Base-by-base conservation (phyloP, 352 stramenopile genomes). In the Pythium vanterpoolii region DNA sequence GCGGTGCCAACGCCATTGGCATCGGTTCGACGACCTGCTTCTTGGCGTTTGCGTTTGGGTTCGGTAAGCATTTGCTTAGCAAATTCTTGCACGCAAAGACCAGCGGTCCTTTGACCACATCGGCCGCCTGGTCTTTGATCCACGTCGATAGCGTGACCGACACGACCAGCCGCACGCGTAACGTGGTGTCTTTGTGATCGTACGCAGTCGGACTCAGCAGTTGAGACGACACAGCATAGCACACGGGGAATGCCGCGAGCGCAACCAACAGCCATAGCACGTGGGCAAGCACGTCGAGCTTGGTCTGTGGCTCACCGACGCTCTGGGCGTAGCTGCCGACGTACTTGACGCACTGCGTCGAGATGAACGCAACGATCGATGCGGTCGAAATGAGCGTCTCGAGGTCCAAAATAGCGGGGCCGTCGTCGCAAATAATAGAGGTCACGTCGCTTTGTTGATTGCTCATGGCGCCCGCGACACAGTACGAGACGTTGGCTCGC, bases 341-440 rank as follows among this genome's bases (percentile, higher is more conserved):
- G 44, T 36, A 50, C 44, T 50, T 50, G 44, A 50, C 44, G 44
- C 44, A 16, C 24, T 50, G 44, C 44, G 44, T 50, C 21, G 44
- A 11, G 21, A 50, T 16, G 44, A 50, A 50, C 44, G 44, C 44
- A 16, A 50, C 24, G 44, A 50, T 50, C 23, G 44, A 50, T 11
- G 44, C 9, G 11, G 24, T 13, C n/a, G 44, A 50, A 18, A 33
- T 36, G 3, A 50, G 26, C 44, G 44, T 36, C 8, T 33, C 44
- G 44, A 21, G n/a, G 24, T 50, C 26, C 24, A 50, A 26, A 21
- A 50, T 33, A 5, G 23, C 44, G 4, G 44, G 23, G 3, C 24
- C 44, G 23, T 50, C 26, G 23, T 50, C 44, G n/a, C 44, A 50
- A 11, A 28, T 11, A 14, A n/a, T 19, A 2, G 23, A 21, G 10